Base-by-base conservation (phyloP, 768 basidiomycete species). In the Rhizopogon salebrosus region DNA sequence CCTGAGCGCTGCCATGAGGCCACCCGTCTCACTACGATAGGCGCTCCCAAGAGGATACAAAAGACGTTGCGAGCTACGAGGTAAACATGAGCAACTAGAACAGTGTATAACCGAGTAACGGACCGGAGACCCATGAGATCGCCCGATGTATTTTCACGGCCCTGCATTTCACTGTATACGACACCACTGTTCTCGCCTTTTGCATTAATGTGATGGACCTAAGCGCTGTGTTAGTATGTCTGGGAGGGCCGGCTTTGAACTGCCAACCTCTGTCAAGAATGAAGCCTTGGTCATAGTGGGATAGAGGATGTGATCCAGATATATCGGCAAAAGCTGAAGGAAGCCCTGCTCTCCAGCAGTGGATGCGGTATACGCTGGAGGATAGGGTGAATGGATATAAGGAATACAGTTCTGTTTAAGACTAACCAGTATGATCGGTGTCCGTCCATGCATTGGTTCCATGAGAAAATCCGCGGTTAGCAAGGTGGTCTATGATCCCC, bases 391-490 rank as follows among this genome's bases (percentile, higher is more conserved):
- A 57, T 46, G 8, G 31, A 14, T 29, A 3, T 6, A 58, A 14
- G n/a, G 14, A 14, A 41, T 2, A n/a, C 24, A 4, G 3, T 20
- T 9, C 5, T 53, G 16, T 7, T 9, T 7, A 38, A 53, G 18
- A 52, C 57, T 42, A 41, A 39, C 67, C 67, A 41, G 95, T 97
- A 63, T 97, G 87, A 63, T 93, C 92, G 40, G 82, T 94, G 63
- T 90, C 95, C 3, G 97, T 98, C 97, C 95, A 99, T 1, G 95
- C 95, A 67, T 98, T 97, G 8, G 88, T 92, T 31, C 91, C 92
- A 56, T 89, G 83, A 6, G 92, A 89, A 65, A 95, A 93, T 18
- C 92, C 92, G 51, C 94, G 83, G 67, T 98, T 98, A 3, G 97
- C 97, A 20, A 99, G 77, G 52, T 90, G 85, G 71, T 98, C 95